Evolutionary conservation across 148 eudicot species (phyloP).

Genomic region (Amaranthus cruentus): DNA sequence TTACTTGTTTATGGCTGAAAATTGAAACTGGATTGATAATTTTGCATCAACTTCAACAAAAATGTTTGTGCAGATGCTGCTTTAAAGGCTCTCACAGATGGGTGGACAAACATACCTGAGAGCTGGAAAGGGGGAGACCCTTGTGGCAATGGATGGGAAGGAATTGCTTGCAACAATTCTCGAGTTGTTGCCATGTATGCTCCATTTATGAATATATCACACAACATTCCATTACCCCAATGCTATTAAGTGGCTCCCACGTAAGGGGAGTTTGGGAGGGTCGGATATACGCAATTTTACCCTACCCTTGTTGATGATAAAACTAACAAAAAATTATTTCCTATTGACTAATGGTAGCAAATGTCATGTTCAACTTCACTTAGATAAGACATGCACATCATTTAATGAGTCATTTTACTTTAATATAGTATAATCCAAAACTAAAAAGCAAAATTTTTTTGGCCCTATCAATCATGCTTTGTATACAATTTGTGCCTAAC

Average conservation of each 20-base stretch:
- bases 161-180: constrained; percentile 50
- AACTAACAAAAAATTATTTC: no score
- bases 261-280: no score
- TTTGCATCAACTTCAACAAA: background rate
- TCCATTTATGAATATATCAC: no score
- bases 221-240: no score
- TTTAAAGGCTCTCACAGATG: constrained; percentile 41
- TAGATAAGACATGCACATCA: no score
- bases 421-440: no score
- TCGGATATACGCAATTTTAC: no score
- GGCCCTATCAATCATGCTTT: background rate
- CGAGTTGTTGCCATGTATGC: constrained; percentile 62
- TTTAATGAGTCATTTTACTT: no score
- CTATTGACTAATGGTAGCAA: no score
- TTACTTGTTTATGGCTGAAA: background rate
- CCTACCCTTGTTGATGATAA: no score
- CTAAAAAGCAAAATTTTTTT: background rate
- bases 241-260: no score
- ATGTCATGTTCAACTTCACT: no score
- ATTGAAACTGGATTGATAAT: background rate
- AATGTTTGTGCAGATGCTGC: constrained; percentile 49
- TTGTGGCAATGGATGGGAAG: constrained; percentile 70
- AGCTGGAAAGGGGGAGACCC: constrained; percentile 73
- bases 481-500: constrained; percentile 5
- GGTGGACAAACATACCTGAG: constrained; percentile 59